phyloP scores from a whole-genome alignment of 805 yeast genomes.

The Lipomyces spencermartinsiae region DNA sequence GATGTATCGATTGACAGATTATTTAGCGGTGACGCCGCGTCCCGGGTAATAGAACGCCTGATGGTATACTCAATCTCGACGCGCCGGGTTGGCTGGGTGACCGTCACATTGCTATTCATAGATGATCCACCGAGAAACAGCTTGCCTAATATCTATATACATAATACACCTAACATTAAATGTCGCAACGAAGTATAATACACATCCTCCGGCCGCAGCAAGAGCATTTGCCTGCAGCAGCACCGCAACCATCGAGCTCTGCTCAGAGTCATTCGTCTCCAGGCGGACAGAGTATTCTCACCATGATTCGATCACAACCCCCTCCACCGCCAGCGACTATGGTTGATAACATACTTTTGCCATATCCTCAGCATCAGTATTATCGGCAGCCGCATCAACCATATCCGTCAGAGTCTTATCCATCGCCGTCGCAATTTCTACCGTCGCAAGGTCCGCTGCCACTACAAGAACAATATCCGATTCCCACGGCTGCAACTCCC shows the following conservation, averaged over 20 bases:
- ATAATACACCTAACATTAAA: not conserved
- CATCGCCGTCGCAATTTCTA: constrained; percentile 2
- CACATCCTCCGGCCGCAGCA: constrained; percentile 20
- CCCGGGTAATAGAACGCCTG: not conserved
- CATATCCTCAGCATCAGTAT: not conserved
- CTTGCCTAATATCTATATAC: not conserved
- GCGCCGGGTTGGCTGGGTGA: not conserved
- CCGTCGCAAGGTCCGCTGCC: constrained; percentile 7
- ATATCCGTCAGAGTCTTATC: constrained; percentile 5
- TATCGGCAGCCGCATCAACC: constrained; percentile 2
- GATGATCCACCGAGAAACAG: not conserved
- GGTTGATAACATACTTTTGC: constrained; percentile 3
- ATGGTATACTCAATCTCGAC: not conserved
- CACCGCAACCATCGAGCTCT: not conserved
- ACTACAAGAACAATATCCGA: not conserved
- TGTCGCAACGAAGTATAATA: constrained; percentile 19
- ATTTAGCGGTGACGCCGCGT: no score
- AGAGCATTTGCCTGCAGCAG: not conserved
- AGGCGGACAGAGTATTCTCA: not conserved
- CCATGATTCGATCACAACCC: not conserved
- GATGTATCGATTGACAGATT: not conserved
- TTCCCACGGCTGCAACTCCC: constrained; percentile 4
- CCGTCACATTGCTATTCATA: not conserved
- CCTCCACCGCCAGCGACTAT: not conserved
- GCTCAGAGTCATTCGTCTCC: not conserved